These are phyloP conservation scores for Bryoerythrophyllum caledonicum DNA, from an alignment of 225 moss, liverwort and hornwort species.

Conservation along the genomic window DNA sequence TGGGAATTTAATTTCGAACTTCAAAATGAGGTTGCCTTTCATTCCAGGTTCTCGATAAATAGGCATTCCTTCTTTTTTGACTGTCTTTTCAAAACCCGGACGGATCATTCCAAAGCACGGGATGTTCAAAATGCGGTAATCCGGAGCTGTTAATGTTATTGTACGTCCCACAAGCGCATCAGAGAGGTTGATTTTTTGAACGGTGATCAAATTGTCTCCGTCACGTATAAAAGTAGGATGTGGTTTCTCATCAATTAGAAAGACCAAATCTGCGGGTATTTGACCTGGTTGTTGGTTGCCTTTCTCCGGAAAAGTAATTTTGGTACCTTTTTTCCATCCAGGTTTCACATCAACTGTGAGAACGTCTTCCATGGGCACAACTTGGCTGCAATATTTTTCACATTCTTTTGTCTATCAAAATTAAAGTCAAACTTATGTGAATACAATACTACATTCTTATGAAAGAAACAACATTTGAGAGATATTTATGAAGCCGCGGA, in stretches of 20 bases:
- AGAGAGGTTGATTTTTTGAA: conserved; percentile 49
- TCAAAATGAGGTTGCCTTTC: conserved; percentile 79
- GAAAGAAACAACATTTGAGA: neutral
- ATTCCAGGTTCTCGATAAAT: conserved; percentile 65
- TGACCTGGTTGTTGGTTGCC: conserved; percentile 73
- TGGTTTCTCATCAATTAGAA: conserved; percentile 73
- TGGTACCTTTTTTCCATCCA: conserved; percentile 96
- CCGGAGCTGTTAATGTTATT: conserved; percentile 59
- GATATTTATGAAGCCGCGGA: no score
- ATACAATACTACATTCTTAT: neutral
- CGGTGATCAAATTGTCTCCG: conserved; percentile 73
- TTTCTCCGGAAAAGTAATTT: conserved; percentile 80
- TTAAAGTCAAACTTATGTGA: no score
- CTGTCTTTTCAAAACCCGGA: conserved; percentile 65
- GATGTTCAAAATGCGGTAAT: conserved; percentile 77
- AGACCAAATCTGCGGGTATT: conserved; percentile 83
- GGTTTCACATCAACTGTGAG: conserved; percentile 85
- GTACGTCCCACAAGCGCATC: conserved; percentile 79
- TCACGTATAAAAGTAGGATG: conserved; percentile 69
- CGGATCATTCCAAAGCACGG: conserved; percentile 60
- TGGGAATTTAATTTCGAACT: conserved; percentile 80
- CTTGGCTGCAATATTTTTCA: conserved; percentile 40
- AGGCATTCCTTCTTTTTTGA: conserved; percentile 88
- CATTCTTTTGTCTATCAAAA: neutral
- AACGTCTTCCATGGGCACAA: conserved; percentile 55